These are phyloP conservation scores for Aspergillus oerlinghausenensis DNA, from an alignment of 2,329 filamentous ascomycete genomes.

Conservation along the genomic window DNA sequence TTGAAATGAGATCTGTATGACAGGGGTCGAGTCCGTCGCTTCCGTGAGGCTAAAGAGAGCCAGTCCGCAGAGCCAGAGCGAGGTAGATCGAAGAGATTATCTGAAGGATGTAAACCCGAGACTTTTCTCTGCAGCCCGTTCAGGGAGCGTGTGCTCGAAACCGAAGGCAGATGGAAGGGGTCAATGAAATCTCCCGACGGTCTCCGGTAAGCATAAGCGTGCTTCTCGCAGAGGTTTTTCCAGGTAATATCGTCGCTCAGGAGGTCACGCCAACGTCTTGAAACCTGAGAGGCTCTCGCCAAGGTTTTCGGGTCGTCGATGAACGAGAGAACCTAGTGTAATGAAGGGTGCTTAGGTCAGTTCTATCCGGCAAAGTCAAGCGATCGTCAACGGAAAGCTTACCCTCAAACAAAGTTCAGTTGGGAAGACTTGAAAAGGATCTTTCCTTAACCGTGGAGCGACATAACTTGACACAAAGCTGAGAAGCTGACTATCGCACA, in stretches of 20 bases:
- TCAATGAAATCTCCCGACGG: slow-evolving; percentile 45
- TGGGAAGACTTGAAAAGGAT: slow-evolving; percentile 86
- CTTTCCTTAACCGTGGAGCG: slow-evolving; percentile 88
- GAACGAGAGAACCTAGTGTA: slow-evolving; percentile 76
- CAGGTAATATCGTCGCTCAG: slow-evolving; percentile 96
- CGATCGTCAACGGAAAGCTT: slow-evolving; percentile 31
- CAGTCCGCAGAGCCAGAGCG: slow-evolving; percentile 31
- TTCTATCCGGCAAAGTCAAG: not conserved
- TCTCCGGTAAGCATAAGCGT: slow-evolving; percentile 81
- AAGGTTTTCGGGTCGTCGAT: slow-evolving; percentile 95
- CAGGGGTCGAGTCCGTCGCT: slow-evolving; percentile 59
- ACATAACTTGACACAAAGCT: slow-evolving; percentile 97
- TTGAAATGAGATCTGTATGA: slow-evolving; percentile 98
- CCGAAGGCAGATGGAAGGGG: slow-evolving; percentile 26
- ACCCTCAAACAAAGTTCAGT: slow-evolving; percentile 89
- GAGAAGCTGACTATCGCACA: slow-evolving; percentile 91
- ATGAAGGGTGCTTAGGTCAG: slow-evolving; percentile 10
- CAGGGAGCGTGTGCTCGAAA: slow-evolving; percentile 17
- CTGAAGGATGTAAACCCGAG: slow-evolving; percentile 37
- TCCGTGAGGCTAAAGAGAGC: slow-evolving; percentile 29
- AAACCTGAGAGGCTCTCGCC: slow-evolving; percentile 92
- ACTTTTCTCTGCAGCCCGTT: slow-evolving; percentile 20
- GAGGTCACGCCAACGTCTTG: slow-evolving; percentile 85
- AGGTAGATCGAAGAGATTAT: slow-evolving; percentile 46
- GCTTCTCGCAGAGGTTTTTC: slow-evolving; percentile 95